Base-by-base conservation (phyloP, 1,284 basidiomycete species). In the Ceratobasidium sp. region DNA sequence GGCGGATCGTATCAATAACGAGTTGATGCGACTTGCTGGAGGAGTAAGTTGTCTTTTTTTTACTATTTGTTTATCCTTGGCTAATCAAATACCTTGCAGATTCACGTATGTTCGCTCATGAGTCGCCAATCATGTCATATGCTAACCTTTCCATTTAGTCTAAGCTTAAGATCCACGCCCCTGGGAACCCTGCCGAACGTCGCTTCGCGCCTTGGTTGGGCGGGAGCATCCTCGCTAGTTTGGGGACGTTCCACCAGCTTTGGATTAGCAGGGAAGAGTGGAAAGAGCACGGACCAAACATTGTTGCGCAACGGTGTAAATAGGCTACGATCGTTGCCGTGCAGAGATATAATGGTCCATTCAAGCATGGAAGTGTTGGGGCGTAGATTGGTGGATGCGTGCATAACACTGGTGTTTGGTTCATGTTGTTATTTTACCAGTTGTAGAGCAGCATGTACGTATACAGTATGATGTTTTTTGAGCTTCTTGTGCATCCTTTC, bases 171-270 rank as follows among this genome's bases (percentile, higher is more conserved):
- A 92, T 98, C 60, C 95, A 97, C 80, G 91, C 94, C 0, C 93
- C 96, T 14, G 94, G 95, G 11, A 96, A 96, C 80, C 89, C 93
- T 0, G 88, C 91, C 71, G 96, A 98, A 82, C 89, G 96, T 62
- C 89, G 92, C 75, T 97, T 94, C 81, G 92, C 94, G 14, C 91
- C 92, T 19, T 99, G 97, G 97, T 85, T 99, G 8, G 96, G 96
- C 19, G 96, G 96, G 31, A 95, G 93, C 78, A 96, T 98, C 78
- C 86, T 98, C 72, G 95, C 93, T 0, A 96, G 93, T 80, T 84
- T 98, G 80, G 97, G 97, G 33, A 97, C 96, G 17, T 99, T 98
- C 88, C 96, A 99, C 83, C 96, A 98, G 80, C 84, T 97, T 48
- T 97, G 95, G 95, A 94, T 97, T 80, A 95, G 93, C 81, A 90